These are phyloP conservation scores for Pleoardoris graminearum DNA, from an alignment of 2,329 filamentous ascomycete genomes.

Conservation along the genomic window DNA sequence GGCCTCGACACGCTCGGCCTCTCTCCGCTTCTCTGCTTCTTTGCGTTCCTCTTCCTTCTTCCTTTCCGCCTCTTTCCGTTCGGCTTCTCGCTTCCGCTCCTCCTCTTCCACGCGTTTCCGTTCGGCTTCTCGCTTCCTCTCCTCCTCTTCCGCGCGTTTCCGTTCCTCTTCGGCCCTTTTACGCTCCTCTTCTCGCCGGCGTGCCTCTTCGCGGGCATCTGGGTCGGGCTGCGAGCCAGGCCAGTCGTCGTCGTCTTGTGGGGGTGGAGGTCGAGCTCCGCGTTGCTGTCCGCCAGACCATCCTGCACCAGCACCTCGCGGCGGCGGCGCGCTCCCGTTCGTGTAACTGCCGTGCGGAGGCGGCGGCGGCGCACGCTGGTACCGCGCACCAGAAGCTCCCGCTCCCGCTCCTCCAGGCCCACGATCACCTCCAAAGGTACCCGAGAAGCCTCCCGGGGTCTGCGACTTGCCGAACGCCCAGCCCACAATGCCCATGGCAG, in stretches of 20 bases:
- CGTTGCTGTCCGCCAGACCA: slow-evolving; percentile 36
- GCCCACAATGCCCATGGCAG: slow-evolving; percentile 74
- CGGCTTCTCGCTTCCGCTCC: slow-evolving; percentile 53
- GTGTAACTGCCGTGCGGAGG: slow-evolving; percentile 41
- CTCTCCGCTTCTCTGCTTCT: slow-evolving; percentile 46
- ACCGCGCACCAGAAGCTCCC: slow-evolving; percentile 30
- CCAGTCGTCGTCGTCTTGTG: slow-evolving; percentile 37
- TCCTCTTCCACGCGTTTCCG: slow-evolving; percentile 39
- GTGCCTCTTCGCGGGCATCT: slow-evolving; percentile 32
- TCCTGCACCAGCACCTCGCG: slow-evolving; percentile 29
- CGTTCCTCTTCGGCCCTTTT: slow-evolving; percentile 44
- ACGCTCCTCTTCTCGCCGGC: slow-evolving; percentile 47
- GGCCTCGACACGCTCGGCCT: slow-evolving; percentile 41
- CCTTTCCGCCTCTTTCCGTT: slow-evolving; percentile 50
- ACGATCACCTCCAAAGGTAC: slow-evolving; percentile 31
- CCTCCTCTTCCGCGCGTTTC: slow-evolving; percentile 42
- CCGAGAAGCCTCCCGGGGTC: slow-evolving; percentile 47
- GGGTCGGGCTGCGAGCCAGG: slow-evolving; percentile 20
- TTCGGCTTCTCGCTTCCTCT: slow-evolving; percentile 43
- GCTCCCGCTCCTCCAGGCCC: slow-evolving; percentile 37
- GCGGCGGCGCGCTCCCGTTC: slow-evolving; percentile 35
- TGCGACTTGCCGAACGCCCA: slow-evolving; percentile 75
- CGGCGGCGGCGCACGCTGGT: slow-evolving; percentile 36
- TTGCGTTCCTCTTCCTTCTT: slow-evolving; percentile 45
- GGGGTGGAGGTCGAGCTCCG: slow-evolving; percentile 34